Percentiles rank a stretch among this genome's conserved stretches.
Conservation (phyloP, 495 filamentous ascomycete species). For the Aspergillus biplanus region DNA sequence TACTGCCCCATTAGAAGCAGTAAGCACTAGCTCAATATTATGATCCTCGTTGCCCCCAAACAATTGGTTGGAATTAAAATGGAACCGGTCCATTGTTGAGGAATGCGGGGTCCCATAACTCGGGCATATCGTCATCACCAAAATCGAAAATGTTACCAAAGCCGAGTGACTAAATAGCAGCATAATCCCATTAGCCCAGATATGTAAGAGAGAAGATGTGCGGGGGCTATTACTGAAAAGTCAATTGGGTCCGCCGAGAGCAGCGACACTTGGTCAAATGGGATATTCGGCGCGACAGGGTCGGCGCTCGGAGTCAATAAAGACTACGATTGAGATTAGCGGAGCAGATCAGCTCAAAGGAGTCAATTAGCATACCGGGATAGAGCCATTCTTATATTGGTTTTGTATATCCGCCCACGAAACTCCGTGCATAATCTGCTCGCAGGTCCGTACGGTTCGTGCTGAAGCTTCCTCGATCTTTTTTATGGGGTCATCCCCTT, state of each 20-base stretch:
- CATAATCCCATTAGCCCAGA: background rate
- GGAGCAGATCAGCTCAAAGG: background rate
- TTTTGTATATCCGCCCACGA: conserved; percentile 32
- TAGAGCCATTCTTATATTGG: conserved; percentile 20
- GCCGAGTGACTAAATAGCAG: conserved; percentile 36
- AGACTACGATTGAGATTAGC: background rate
- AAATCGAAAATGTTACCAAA: conserved; percentile 41
- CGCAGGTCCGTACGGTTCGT: conserved; percentile 30
- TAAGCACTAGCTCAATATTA: no score
- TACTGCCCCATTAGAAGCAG: no score
- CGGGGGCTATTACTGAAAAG: conserved; percentile 32
- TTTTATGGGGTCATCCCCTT: conserved; percentile 37
- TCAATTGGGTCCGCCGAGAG: conserved; percentile 32
- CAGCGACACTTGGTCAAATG: conserved; percentile 36
- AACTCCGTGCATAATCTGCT: conserved; percentile 30
- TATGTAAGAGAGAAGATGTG: background rate
- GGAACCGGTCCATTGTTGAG: conserved; percentile 17
- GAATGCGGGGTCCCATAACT: conserved; percentile 39
- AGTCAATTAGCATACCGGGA: background rate
- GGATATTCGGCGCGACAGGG: conserved; percentile 26
- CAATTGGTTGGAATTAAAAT: background rate
- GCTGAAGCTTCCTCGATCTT: conserved; percentile 34
- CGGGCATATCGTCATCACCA: conserved; percentile 31
- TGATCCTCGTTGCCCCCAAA: no score
- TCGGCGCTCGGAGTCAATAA: conserved; percentile 10